Conservation (phyloP, 306 rosid species). For the Pyrus bretschneideri region DNA sequence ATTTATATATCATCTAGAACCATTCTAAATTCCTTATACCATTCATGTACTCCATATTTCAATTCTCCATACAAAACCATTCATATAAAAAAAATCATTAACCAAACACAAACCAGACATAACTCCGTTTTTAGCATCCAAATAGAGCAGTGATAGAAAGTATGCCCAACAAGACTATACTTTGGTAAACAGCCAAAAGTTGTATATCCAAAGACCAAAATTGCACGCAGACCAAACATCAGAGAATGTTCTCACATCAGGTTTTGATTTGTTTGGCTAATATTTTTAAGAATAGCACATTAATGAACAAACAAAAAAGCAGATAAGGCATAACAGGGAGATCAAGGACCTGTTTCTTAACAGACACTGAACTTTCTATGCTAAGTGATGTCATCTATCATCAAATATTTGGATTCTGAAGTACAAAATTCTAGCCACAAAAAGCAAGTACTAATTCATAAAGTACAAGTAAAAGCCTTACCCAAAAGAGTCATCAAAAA, state of each 20-base stretch:
- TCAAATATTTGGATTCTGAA: neutral
- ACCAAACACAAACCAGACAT: neutral
- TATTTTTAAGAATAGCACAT: neutral
- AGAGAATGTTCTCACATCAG: neutral
- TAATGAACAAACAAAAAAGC: neutral
- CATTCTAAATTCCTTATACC: neutral
- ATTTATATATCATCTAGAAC: neutral
- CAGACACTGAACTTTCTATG: neutral
- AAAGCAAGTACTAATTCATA: neutral
- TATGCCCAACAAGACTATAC: neutral
- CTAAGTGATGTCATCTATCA: neutral
- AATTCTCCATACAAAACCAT: neutral
- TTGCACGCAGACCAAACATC: neutral
- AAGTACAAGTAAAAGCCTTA: slow-evolving; percentile 14
- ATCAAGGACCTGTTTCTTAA: neutral
- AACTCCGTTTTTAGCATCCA: neutral
- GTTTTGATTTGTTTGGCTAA: neutral
- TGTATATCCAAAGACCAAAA: neutral
- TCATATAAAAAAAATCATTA: neutral
- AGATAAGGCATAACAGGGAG: neutral
- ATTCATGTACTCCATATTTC: neutral
- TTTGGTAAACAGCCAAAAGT: neutral
- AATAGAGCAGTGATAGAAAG: no score
- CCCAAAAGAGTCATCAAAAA: slow-evolving; percentile 91
- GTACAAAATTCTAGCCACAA: neutral